phyloP scores from a whole-genome alignment of 345 rosid species.

The Gynandropsis gynandra region DNA sequence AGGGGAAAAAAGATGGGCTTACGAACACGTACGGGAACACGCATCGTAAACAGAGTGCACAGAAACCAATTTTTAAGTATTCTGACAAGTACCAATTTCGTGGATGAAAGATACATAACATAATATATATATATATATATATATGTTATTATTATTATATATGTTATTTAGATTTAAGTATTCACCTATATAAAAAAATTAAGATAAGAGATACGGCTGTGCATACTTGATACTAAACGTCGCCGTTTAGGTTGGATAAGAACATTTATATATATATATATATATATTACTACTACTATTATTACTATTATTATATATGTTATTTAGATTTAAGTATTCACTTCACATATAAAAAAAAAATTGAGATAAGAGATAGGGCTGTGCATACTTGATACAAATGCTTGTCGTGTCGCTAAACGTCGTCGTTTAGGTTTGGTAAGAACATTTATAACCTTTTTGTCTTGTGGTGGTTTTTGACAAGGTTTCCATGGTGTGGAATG shows the following conservation, averaged over 20 bases:
- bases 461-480: too few relatives aligned
- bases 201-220: conserved; percentile 21
- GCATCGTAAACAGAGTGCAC: conserved; percentile 28
- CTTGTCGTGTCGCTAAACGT: too few relatives aligned
- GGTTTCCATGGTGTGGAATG: too few relatives aligned
- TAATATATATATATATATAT: conserved; percentile 3
- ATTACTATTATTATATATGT: neutral
- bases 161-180: neutral
- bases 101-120: conserved; percentile 36
- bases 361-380: conserved; percentile 21
- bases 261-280: conserved; percentile 7
- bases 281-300: neutral
- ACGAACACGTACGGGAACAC: too few relatives aligned
- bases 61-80: conserved; percentile 32
- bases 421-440: too few relatives aligned
- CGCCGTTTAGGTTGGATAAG: too few relatives aligned
- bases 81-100: conserved; percentile 31
- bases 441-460: too few relatives aligned
- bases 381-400: too few relatives aligned
- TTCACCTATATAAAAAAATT: neutral
- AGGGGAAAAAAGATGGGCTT: too few relatives aligned
- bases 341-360: neutral
- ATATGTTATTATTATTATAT: neutral
- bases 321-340: neutral
- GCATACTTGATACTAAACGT: too few relatives aligned